Percentiles rank a stretch among this genome's conserved stretches.
Evolutionary conservation across 2,329 filamentous ascomycete species (phyloP).

Genomic region (Elsinoe batatas): DNA sequence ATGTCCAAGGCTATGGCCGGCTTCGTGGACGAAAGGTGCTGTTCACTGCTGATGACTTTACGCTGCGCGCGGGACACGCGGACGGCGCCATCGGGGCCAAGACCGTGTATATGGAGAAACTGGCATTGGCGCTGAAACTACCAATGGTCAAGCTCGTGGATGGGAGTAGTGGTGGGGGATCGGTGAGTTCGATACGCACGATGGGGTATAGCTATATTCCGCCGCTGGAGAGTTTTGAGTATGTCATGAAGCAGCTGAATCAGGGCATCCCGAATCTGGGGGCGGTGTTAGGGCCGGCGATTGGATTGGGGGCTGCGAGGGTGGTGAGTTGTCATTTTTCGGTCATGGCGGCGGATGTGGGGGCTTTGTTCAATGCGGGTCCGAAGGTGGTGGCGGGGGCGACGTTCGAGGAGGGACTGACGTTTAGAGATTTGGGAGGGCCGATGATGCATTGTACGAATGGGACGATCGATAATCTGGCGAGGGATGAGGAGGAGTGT

Average conservation of each 20-base stretch:
- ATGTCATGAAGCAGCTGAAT: slow-evolving; percentile 50
- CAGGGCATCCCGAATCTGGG: slow-evolving; percentile 55
- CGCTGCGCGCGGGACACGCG: slow-evolving; percentile 53
- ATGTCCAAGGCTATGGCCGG: slow-evolving; percentile 46
- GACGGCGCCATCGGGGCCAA: slow-evolving; percentile 51
- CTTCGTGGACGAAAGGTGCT: slow-evolving; percentile 46
- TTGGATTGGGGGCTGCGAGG: slow-evolving; percentile 52
- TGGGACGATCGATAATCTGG: slow-evolving; percentile 56
- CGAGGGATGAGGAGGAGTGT: slow-evolving; percentile 49
- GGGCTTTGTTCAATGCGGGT: slow-evolving; percentile 53
- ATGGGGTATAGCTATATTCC: slow-evolving; percentile 52
- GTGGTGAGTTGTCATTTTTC: slow-evolving; percentile 55
- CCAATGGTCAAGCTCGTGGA: slow-evolving; percentile 57
- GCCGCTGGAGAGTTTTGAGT: slow-evolving; percentile 43
- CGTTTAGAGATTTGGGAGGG: slow-evolving; percentile 50
- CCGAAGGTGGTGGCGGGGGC: slow-evolving; percentile 53
- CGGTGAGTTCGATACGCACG: slow-evolving; percentile 48
- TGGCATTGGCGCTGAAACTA: slow-evolving; percentile 46
- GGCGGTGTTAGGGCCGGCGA: slow-evolving; percentile 53
- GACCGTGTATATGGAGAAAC: slow-evolving; percentile 53
- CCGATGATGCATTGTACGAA: slow-evolving; percentile 54
- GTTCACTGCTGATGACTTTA: slow-evolving; percentile 56
- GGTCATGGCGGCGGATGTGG: slow-evolving; percentile 56
- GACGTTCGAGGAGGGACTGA: slow-evolving; percentile 54
- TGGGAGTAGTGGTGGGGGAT: slow-evolving; percentile 53